Evolutionary conservation across 352 stramenopile species (phyloP).

Genomic region (Globisporangium rhizosaccharum): DNA sequence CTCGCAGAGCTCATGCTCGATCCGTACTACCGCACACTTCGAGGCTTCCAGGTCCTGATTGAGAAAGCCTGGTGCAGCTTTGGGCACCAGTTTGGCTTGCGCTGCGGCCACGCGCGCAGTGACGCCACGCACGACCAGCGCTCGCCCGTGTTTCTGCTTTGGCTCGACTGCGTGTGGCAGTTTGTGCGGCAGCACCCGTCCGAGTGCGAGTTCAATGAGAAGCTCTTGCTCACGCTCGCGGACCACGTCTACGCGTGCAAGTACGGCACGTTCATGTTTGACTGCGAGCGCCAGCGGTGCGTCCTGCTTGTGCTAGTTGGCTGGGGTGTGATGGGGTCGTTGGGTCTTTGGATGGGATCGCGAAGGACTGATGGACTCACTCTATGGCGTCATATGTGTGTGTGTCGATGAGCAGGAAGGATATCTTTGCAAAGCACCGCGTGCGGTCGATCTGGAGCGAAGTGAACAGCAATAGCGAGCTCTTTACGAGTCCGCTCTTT

Average conservation of each 20-base stretch:
- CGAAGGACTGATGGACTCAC: neutral
- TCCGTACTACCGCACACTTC: constrained; percentile 96
- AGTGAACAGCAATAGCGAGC: constrained; percentile 62
- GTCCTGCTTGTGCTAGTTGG: neutral
- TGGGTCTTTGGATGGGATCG: neutral
- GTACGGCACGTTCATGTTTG: constrained; percentile 97
- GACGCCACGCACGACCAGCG: constrained; percentile 91
- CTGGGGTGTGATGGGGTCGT: neutral
- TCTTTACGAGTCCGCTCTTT: constrained; percentile 66
- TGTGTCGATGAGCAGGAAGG: constrained; percentile 34
- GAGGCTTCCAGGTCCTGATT: constrained; percentile 94
- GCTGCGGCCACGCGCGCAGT: constrained; percentile 89
- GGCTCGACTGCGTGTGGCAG: constrained; percentile 98
- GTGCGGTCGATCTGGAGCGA: constrained; percentile 81
- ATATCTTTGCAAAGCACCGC: constrained; percentile 72
- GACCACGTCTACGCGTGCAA: constrained; percentile 97
- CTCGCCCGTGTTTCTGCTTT: constrained; percentile 98
- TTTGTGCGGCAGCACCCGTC: constrained; percentile 94
- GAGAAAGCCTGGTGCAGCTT: constrained; percentile 99
- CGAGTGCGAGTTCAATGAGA: constrained; percentile 97
- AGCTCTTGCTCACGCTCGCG: constrained; percentile 88
- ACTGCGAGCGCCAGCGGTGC: constrained; percentile 89
- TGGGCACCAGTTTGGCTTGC: constrained; percentile 96
- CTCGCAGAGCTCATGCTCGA: constrained; percentile 97
- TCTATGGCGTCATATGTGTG: neutral